Evolutionary conservation across 2,329 filamentous ascomycete genomes (phyloP).

Genomic region (Trichophyton simii): DNA sequence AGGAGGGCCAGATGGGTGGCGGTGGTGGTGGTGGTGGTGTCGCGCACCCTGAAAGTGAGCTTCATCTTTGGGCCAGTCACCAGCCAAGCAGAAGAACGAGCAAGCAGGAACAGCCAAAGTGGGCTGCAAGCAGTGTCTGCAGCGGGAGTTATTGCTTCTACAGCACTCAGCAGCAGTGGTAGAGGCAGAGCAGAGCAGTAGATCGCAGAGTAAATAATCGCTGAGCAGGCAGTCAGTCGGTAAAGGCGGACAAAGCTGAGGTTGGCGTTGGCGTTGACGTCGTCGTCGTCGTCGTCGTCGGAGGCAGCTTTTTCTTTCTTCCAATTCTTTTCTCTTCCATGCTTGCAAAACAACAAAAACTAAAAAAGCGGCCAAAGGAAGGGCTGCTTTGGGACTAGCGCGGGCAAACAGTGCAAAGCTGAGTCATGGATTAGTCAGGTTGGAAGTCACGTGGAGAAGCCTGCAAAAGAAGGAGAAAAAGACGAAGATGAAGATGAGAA

Average conservation of each 20-base stretch:
- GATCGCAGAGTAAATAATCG: too few species aligned
- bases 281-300: too few species aligned
- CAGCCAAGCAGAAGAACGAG: not conserved
- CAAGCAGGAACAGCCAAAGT: not conserved
- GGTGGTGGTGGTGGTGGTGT: not conserved
- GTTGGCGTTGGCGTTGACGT: not conserved
- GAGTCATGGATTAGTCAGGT: not conserved
- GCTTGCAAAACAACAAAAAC: too few species aligned
- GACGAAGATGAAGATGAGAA: not conserved
- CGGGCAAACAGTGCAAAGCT: not conserved
- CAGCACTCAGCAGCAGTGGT: not conserved
- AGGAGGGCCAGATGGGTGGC: not conserved
- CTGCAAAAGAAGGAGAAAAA: too few species aligned
- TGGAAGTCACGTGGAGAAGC: not conserved
- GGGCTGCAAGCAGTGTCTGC: not conserved
- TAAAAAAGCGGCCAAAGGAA: too few species aligned
- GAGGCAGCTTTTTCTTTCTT: too few species aligned
- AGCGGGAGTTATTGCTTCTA: not conserved
- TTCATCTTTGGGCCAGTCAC: conserved; percentile 12
- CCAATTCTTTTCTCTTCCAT: too few species aligned
- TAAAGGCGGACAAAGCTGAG: too few species aligned
- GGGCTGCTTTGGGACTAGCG: conserved; percentile 1
- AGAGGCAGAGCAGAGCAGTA: too few species aligned
- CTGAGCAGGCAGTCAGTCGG: too few species aligned
- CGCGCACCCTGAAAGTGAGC: conserved; percentile 15